A percentile compares a stretch with the other conserved stretches of the same genome.
These are phyloP conservation scores for Tuber magnatum DNA, from an alignment of 495 filamentous ascomycete species.

Conservation along the genomic window DNA sequence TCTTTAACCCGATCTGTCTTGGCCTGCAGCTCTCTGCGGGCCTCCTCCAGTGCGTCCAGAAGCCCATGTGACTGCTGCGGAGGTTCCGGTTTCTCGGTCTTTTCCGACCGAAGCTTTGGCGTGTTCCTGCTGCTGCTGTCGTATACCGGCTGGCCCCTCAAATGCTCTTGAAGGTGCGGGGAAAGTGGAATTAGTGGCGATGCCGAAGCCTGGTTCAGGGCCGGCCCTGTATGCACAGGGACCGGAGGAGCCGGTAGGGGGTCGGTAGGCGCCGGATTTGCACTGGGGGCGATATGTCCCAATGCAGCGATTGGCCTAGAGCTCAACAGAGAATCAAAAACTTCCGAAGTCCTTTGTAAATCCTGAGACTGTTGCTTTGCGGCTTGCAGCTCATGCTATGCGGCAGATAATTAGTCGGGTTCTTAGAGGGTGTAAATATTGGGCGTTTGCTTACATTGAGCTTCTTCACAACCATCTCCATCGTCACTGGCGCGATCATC, in stretches of 20 bases:
- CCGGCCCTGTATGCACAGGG: slow-evolving; percentile 27
- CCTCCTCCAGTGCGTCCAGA: slow-evolving; percentile 69
- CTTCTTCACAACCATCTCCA: slow-evolving; percentile 90
- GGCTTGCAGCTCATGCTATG: slow-evolving; percentile 74
- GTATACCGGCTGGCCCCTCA: slow-evolving; percentile 39
- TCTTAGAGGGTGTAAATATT: slow-evolving; percentile 13
- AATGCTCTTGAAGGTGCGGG: slow-evolving; percentile 36
- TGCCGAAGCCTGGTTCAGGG: background rate
- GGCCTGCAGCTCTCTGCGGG: slow-evolving; percentile 73
- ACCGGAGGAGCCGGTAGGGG: slow-evolving; percentile 46
- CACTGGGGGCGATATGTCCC: slow-evolving; percentile 43
- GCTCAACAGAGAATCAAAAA: slow-evolving; percentile 65
- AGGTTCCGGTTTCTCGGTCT: slow-evolving; percentile 56
- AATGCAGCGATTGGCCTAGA: slow-evolving; percentile 60
- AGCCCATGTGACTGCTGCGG: slow-evolving; percentile 78
- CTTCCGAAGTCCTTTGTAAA: slow-evolving; percentile 70
- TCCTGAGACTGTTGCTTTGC: slow-evolving; percentile 83
- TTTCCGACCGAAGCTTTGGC: slow-evolving; percentile 29
- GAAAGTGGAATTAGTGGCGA: background rate
- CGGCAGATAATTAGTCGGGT: slow-evolving; percentile 19
- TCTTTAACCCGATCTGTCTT: slow-evolving; percentile 72
- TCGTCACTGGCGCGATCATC: slow-evolving; percentile 80
- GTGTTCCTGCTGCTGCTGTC: slow-evolving; percentile 45
- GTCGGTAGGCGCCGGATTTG: slow-evolving; percentile 43
- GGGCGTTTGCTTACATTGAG: slow-evolving; percentile 62